Conservation (phyloP, 495 filamentous ascomycete genomes). For the Aspergillus bertholletiae region DNA sequence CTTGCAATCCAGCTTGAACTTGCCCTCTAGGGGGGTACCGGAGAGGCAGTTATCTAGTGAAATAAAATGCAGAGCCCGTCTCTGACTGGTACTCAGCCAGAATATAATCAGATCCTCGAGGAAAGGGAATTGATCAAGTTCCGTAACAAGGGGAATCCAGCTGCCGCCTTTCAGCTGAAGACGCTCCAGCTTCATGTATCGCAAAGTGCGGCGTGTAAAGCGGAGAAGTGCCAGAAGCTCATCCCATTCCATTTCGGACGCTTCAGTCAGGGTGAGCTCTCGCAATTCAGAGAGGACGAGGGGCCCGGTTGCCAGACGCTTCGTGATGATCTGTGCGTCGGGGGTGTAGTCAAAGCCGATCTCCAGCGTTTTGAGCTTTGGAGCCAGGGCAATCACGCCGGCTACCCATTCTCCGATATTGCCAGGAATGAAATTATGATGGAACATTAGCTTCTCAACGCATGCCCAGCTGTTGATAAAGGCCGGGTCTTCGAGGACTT, state of each 20-base stretch:
- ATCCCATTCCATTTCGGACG: background rate
- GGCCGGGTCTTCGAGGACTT: background rate
- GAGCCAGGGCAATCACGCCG: background rate
- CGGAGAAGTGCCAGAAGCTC: background rate
- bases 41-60: background rate
- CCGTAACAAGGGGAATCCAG: background rate
- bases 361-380: background rate
- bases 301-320: background rate
- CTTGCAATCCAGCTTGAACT: background rate
- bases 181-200: background rate
- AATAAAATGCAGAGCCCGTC: background rate
- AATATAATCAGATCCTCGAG: background rate
- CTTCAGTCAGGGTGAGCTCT: background rate
- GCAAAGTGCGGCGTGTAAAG: background rate
- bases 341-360: background rate
- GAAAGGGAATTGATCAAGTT: background rate
- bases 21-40: background rate
- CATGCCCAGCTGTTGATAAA: background rate
- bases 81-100: background rate
- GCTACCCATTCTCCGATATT: background rate
- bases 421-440: background rate
- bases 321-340: background rate
- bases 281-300: background rate
- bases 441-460: background rate
- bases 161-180: background rate